A percentile compares a stretch with the other conserved stretches of the same genome.
phyloP scores from a whole-genome alignment of 2,329 filamentous ascomycete genomes.

The Didymella keratinophila region DNA sequence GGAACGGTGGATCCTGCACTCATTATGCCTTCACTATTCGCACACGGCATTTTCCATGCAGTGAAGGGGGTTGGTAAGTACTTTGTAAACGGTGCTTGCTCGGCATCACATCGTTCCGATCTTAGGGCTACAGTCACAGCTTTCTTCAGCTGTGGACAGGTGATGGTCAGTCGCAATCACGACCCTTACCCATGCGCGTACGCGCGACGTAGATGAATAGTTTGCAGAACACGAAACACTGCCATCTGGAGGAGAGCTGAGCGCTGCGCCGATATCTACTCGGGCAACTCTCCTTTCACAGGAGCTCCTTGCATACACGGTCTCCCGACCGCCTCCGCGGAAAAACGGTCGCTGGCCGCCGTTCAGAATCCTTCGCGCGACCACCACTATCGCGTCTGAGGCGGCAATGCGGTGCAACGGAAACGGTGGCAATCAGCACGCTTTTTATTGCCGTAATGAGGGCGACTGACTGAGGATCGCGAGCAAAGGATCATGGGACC shows the following conservation, averaged over 20 bases:
- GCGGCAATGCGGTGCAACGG: conserved; percentile 11
- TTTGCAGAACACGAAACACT: background rate
- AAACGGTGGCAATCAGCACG: conserved; percentile 3
- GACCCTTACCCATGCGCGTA: background rate
- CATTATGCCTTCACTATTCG: background rate
- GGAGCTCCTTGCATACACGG: conserved; percentile 4
- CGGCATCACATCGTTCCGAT: conserved; percentile 9
- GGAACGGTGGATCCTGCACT: background rate
- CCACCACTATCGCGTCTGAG: conserved; percentile 1
- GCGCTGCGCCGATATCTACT: background rate
- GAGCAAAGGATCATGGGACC: conserved; percentile 4
- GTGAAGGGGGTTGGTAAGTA: background rate
- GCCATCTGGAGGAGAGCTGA: background rate
- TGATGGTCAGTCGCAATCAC: background rate
- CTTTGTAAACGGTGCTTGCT: background rate
- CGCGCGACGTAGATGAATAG: background rate
- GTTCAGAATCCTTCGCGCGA: conserved; percentile 9
- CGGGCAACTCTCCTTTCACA: conserved; percentile 7
- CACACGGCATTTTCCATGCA: background rate
- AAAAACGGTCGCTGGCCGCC: background rate
- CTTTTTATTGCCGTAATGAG: background rate
- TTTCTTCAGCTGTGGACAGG: background rate
- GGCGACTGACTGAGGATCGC: background rate
- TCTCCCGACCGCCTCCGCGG: conserved; percentile 1
- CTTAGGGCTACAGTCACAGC: background rate